Percentiles rank a stretch among this genome's conserved stretches.
These are phyloP conservation scores for Trametes sanguinea DNA, from an alignment of 768 basidiomycete species.

Conservation along the genomic window DNA sequence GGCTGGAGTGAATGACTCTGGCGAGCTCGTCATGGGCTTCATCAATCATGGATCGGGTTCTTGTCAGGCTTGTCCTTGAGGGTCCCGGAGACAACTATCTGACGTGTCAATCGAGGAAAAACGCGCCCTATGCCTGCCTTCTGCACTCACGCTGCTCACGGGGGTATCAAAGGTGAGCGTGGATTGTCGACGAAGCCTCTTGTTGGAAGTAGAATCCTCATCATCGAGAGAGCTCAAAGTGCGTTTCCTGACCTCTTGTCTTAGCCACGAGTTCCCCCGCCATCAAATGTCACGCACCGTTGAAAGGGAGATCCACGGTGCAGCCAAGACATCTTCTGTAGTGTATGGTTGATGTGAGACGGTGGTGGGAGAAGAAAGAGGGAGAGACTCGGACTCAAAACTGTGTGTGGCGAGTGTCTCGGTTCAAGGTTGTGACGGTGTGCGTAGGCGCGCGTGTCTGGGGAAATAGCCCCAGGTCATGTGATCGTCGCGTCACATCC, in stretches of 20 bases:
- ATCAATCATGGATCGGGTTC: constrained; percentile 8
- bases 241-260: constrained; percentile 9
- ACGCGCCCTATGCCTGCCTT: background rate
- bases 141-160: constrained; percentile 4
- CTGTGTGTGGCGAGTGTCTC: background rate
- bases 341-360: background rate
- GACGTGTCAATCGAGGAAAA: constrained; percentile 6
- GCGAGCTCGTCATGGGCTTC: constrained; percentile 11
- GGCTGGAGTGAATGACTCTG: constrained; percentile 3
- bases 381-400: constrained; percentile 11
- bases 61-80: constrained; percentile 1
- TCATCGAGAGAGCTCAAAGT: constrained; percentile 10
- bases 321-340: background rate
- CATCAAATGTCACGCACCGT: background rate
- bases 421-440: background rate
- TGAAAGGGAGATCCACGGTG: background rate
- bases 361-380: background rate
- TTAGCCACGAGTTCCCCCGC: background rate
- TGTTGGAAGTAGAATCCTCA: constrained; percentile 3
- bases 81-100: constrained; percentile 6
- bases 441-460: constrained; percentile 3
- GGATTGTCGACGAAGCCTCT: constrained; percentile 14
- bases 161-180: constrained; percentile 8
- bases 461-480: constrained; percentile 6
- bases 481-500: constrained; percentile 13